These are phyloP conservation scores for Cyberlindnera misumaiensis DNA, from an alignment of 805 yeast genomes.

Conservation along the genomic window DNA sequence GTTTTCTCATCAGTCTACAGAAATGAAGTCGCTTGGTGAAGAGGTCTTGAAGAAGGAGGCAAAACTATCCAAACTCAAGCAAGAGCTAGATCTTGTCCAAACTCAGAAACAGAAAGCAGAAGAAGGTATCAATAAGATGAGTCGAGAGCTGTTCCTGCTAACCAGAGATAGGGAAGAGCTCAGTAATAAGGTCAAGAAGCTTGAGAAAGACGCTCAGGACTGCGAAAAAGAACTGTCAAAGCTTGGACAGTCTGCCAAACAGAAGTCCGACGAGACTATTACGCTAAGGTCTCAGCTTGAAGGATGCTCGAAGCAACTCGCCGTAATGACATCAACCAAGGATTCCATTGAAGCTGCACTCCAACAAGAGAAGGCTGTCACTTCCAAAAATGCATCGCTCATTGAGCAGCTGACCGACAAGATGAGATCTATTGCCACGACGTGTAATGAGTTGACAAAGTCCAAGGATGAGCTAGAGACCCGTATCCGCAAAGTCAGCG, in stretches of 20 bases:
- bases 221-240: constrained; percentile 20
- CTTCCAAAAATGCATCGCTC: constrained; percentile 26
- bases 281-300: constrained; percentile 10
- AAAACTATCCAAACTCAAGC: constrained; percentile 19
- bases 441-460: constrained; percentile 22
- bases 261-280: constrained; percentile 11
- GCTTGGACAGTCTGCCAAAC: constrained; percentile 13
- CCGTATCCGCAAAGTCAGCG: constrained; percentile 8
- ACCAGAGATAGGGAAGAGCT: constrained; percentile 50
- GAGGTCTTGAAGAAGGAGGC: constrained; percentile 17
- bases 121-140: constrained; percentile 86
- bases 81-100: constrained; percentile 21
- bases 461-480: constrained; percentile 20
- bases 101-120: constrained; percentile 59
- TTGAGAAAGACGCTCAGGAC: constrained; percentile 26
- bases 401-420: constrained; percentile 39
- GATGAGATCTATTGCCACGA: constrained; percentile 35
- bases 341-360: constrained; percentile 15
- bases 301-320: constrained; percentile 1
- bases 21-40: constrained; percentile 12
- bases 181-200: constrained; percentile 35
- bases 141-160: constrained; percentile 66
- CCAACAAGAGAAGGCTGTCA: constrained; percentile 7
- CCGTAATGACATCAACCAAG: constrained; percentile 2
- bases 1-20: constrained; percentile 30